A percentile compares a stretch with the other conserved stretches of the same genome.
Conservation (phyloP, 805 yeast species). For the Sugiyamaella floridensis region DNA sequence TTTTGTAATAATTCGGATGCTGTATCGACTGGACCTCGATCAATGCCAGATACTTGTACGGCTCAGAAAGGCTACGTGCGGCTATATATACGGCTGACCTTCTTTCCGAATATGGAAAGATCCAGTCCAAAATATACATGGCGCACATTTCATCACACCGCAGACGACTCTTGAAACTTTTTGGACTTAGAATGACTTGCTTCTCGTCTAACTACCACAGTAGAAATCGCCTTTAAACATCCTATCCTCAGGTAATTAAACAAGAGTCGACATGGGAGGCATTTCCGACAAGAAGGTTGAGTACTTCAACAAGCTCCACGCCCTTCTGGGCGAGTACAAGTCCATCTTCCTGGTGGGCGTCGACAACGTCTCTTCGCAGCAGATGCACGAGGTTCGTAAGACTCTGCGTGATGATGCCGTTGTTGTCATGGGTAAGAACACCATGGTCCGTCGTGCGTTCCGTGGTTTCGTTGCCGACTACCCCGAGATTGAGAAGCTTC, state of each 20-base stretch:
- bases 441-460: conserved; percentile 99
- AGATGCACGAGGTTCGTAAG: conserved; percentile 99
- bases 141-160: background rate
- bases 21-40: too few relatives aligned
- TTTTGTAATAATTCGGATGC: too few relatives aligned
- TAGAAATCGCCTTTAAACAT: conserved; percentile 30
- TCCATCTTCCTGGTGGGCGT: conserved; percentile 98
- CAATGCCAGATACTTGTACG: too few relatives aligned
- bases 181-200: background rate
- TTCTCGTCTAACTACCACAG: background rate
- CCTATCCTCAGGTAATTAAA: conserved; percentile 28
- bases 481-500: conserved; percentile 92
- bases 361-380: conserved; percentile 99
- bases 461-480: conserved; percentile 89
- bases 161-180: background rate
- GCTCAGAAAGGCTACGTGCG: too few relatives aligned
- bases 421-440: conserved; percentile 99
- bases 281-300: conserved; percentile 94
- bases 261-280: conserved; percentile 98
- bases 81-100: too few relatives aligned
- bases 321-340: conserved; percentile 92
- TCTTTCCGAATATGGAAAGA: too few relatives aligned
- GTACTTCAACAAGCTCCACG: conserved; percentile 93
- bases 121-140: background rate
- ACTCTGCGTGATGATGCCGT: conserved; percentile 91